Evolutionary conservation across 495 filamentous ascomycete genomes (phyloP), one percentile per base, ranked within the genome.

Genomic region (Penicillium samsonianum): DNA sequence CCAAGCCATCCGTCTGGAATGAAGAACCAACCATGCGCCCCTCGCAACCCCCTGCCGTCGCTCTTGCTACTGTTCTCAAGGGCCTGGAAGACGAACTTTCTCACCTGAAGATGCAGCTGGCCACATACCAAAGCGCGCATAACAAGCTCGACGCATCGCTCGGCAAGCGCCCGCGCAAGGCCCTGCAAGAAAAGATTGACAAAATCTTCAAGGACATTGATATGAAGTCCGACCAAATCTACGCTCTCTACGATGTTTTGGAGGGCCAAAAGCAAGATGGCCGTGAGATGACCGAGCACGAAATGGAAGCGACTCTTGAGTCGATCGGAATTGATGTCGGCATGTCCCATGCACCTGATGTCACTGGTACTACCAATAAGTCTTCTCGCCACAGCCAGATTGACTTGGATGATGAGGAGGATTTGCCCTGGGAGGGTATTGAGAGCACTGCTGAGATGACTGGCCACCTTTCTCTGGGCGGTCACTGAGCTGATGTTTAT

Each of bases 211-310:
- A 77, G 48, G 80, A 83, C 51, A 84, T 92, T 41, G 90, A 94
- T 66, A 76, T 79, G 57, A 92, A 93, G 70, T 83, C 86, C n/a
- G 89, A 92, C 55, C 90, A 95, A 67, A 87, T 97, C 41, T 97
- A 97, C 67, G 81, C 84, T 8, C 78, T 97, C 7, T 91, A 95
- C 58, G 93, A 98, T 65, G 91, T 96, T 8, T 80, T 96, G 9
- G 93, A 96, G 67, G 91, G 88, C 9, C 86, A 89, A 65, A 90
- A 88, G 75, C 69, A 78, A 50, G 77, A 79, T 20, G 86, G 84
- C 1, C 80, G 83, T 55, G 75, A 86, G 50, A 87, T 92, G 78
- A 84, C 75, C 0, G 78, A 83, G 59, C 79, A 85, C 23, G 82
- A 86, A 57, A 78, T 90, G 50, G 88, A 92, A 54, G 75, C 87